A percentile compares a stretch with the other conserved stretches of the same genome.
phyloP scores from a whole-genome alignment of 345 rosid species.

The Syzygium aromaticum region DNA sequence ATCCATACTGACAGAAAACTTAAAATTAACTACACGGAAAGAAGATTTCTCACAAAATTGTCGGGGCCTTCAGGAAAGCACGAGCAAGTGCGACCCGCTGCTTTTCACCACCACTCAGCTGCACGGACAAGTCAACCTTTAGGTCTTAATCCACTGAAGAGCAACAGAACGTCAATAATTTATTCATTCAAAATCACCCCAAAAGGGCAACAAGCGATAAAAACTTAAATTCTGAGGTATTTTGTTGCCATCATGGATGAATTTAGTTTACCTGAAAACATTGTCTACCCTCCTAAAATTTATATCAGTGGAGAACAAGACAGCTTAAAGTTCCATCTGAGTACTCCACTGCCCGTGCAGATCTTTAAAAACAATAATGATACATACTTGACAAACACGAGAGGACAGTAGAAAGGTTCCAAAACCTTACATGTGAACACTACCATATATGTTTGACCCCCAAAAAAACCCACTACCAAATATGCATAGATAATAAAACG shows the following conservation, averaged over 20 bases:
- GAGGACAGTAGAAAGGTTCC: not conserved
- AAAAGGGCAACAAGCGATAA: not conserved
- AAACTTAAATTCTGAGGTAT: not conserved
- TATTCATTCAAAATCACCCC: not conserved
- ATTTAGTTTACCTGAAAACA: not conserved
- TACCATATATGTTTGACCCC: not conserved
- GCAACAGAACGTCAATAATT: not conserved
- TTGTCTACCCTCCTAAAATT: not conserved
- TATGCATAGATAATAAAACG: not conserved
- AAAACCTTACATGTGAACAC: not conserved
- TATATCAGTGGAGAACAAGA: not conserved
- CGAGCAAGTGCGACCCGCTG: slow-evolving; percentile 98
- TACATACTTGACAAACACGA: not conserved
- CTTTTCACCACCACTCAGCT: slow-evolving; percentile 99
- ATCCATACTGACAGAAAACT: not conserved
- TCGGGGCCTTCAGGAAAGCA: slow-evolving; percentile 80
- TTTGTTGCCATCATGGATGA: not conserved
- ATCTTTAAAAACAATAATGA: not conserved
- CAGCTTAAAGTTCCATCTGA: not conserved
- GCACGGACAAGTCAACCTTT: slow-evolving; percentile 12
- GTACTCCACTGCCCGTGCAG: not conserved
- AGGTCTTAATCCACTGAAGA: not conserved
- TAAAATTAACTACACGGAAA: not conserved
- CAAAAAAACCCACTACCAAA: not conserved
- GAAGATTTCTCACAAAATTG: slow-evolving; percentile 59